phyloP scores from a whole-genome alignment of 2,329 filamentous ascomycete species.

The Leptographium galeiforme region DNA sequence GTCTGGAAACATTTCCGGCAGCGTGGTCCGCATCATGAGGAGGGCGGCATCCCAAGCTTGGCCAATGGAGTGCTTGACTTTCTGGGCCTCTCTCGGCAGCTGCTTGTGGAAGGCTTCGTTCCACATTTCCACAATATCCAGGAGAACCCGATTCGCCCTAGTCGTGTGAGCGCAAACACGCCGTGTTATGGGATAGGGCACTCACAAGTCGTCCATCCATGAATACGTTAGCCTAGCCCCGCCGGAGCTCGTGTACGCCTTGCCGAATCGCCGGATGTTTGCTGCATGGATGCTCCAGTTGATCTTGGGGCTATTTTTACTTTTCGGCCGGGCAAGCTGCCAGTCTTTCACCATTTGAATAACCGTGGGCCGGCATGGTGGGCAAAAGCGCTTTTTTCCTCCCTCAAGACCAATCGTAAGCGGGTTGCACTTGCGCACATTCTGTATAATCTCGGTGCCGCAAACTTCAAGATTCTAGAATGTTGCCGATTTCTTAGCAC shows the following conservation, averaged over 20 bases:
- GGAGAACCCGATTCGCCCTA: neutral
- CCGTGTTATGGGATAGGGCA: neutral
- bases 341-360: neutral
- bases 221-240: neutral
- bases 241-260: constrained; percentile 2
- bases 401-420: neutral
- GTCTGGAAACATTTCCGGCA: neutral
- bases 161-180: neutral
- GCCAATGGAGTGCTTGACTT: neutral
- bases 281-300: constrained; percentile 5
- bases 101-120: neutral
- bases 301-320: neutral
- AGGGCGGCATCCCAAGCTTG: neutral
- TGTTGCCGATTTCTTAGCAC: neutral
- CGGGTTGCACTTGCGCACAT: constrained; percentile 2
- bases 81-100: neutral
- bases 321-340: neutral
- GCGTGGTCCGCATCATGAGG: neutral
- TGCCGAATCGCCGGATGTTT: constrained; percentile 3
- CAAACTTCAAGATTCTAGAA: neutral
- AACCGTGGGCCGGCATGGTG: neutral
- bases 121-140: constrained; percentile 2
- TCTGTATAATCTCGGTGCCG: neutral
- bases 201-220: constrained; percentile 5
- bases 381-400: neutral